phyloP scores from a whole-genome alignment of 371 early-diverging fungal genomes.

The Mortierella sp. region DNA sequence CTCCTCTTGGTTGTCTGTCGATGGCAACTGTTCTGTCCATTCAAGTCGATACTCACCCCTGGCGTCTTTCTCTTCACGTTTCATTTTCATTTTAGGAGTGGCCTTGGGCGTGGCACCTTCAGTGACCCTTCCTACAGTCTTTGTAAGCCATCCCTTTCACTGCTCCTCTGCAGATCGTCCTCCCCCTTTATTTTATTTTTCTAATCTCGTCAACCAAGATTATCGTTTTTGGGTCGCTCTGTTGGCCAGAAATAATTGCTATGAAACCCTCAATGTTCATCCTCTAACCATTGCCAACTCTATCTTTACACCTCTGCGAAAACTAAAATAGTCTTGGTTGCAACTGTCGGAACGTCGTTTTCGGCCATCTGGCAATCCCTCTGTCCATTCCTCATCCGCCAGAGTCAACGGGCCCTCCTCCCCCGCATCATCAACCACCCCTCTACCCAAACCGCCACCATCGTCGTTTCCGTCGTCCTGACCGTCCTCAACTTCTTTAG shows the following conservation, averaged over 20 bases:
- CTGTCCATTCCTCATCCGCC: slow-evolving; percentile 48
- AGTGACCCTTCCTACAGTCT: slow-evolving; percentile 29
- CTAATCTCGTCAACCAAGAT: not conserved
- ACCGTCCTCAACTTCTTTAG: slow-evolving; percentile 55
- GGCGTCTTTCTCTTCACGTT: not conserved
- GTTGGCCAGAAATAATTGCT: not conserved
- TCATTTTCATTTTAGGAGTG: slow-evolving; percentile 26
- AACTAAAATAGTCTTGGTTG: slow-evolving; percentile 33
- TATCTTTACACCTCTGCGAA: not conserved
- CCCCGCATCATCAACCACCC: slow-evolving; percentile 56
- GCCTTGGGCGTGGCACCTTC: slow-evolving; percentile 20
- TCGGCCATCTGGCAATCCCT: slow-evolving; percentile 55
- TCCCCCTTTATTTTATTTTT: not conserved
- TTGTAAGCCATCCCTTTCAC: slow-evolving; percentile 29
- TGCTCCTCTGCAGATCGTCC: not conserved
- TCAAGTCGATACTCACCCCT: not conserved
- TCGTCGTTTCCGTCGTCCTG: slow-evolving; percentile 42
- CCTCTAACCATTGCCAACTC: not conserved
- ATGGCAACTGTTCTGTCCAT: not conserved
- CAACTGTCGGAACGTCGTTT: slow-evolving; percentile 38
- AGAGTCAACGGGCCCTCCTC: slow-evolving; percentile 42
- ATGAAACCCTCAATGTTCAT: not conserved
- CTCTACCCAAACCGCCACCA: slow-evolving; percentile 48
- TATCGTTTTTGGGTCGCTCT: not conserved
- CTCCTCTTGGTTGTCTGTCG: not conserved